A percentile compares a stretch with the other conserved stretches of the same genome.
Evolutionary conservation across 2,329 filamentous ascomycete species (phyloP).

Genomic region (Neonectria coccinea): DNA sequence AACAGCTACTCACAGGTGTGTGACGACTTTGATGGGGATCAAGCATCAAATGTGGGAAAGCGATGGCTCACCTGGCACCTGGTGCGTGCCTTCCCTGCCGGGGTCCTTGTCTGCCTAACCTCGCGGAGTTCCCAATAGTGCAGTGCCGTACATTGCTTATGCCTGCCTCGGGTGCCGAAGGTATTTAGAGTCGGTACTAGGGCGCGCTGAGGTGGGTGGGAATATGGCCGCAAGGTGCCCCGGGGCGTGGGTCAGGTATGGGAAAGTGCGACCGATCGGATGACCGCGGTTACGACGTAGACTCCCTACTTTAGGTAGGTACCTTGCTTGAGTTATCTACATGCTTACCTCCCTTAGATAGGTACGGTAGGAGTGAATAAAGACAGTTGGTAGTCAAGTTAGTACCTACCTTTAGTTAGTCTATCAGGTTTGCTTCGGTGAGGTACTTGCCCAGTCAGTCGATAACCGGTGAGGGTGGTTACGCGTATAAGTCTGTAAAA

Average conservation of each 20-base stretch:
- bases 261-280: not conserved
- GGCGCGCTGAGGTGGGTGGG: slow-evolving; percentile 2
- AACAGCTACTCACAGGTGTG: slow-evolving; percentile 20
- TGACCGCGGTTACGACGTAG: not conserved
- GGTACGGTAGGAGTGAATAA: not conserved
- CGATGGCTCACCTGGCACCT: slow-evolving; percentile 1
- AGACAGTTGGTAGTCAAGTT: no score
- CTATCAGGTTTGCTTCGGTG: no score
- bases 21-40: slow-evolving; percentile 25
- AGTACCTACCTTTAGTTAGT: no score
- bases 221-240: slow-evolving; percentile 1
- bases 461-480: not conserved
- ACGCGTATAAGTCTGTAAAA: not conserved
- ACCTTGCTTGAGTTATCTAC: no score
- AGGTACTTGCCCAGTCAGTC: not conserved
- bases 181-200: slow-evolving; percentile 5
- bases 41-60: slow-evolving; percentile 3
- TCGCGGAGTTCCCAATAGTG: not conserved
- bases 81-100: slow-evolving; percentile 1
- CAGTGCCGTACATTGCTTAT: not conserved
- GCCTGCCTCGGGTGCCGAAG: not conserved
- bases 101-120: not conserved
- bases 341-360: not conserved
- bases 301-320: no score
- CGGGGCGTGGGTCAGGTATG: slow-evolving; percentile 11